Base-by-base conservation (phyloP, 139 green algal genomes). In the Picochlorum sp. region DNA sequence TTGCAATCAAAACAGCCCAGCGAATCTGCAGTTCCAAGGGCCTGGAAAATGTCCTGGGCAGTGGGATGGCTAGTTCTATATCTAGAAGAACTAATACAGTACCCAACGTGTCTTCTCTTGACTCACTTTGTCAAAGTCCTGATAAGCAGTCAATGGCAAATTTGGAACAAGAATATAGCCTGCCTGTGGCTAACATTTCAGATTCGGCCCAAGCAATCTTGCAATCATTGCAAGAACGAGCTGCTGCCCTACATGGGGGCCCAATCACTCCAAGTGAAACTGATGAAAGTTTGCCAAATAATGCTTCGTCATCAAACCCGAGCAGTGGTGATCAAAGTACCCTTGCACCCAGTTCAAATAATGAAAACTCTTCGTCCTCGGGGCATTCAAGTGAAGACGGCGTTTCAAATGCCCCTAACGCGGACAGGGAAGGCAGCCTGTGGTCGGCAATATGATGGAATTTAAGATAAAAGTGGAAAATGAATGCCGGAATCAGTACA, bases 1-100 rank as follows among this genome's bases (percentile, higher is more conserved):
- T 85, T 20, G 85, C 85, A 13, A 84, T 93, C 43, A 82, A 85
- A 41, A 68, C 79, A 5, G 80, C 83, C 7, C 84, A 90, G 76
- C 76, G 79, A 51, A 64, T 89, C 24, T 56, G 29, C 28, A n/a
- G 50, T 22, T 22, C 9, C 28, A 37, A 26, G 24, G 16, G 26
- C 25, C 44, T 29, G 7, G 20, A 31, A n/a, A n/a, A n/a, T n/a
- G n/a, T n/a, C n/a, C n/a, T n/a, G n/a, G n/a, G n/a, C n/a, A n/a
- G n/a, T n/a, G n/a, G n/a, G n/a, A n/a, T n/a, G n/a, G n/a, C n/a
- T n/a, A n/a, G n/a, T n/a, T n/a, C n/a, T n/a, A n/a, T n/a, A n/a
- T n/a, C n/a, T n/a, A n/a, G n/a, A n/a, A n/a, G n/a, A n/a, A n/a
- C n/a, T n/a, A n/a, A n/a, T n/a, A n/a, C n/a, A n/a, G n/a, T n/a